phyloP scores from a whole-genome alignment of 1,139 yeast genomes.

The Nakaseomyces sp. region DNA sequence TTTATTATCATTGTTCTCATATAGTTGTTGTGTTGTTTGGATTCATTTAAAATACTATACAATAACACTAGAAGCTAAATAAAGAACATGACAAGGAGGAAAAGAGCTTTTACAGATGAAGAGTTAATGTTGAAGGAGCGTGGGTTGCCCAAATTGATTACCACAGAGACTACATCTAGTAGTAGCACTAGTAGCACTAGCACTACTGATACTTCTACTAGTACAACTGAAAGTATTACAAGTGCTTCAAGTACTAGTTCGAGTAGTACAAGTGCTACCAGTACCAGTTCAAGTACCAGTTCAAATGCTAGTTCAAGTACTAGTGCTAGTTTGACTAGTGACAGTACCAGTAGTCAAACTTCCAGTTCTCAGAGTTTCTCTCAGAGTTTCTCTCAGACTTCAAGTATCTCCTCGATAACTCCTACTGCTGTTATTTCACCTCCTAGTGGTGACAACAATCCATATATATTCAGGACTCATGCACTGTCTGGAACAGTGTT shows the following conservation, averaged over 20 bases:
- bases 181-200: background rate
- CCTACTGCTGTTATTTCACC: constrained; percentile 47
- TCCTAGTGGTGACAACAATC: constrained; percentile 53
- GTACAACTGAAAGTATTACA: background rate
- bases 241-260: too few species aligned
- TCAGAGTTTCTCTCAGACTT: too few species aligned
- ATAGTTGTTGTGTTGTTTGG: too few species aligned
- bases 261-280: background rate
- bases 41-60: background rate
- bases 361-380: constrained; percentile 19
- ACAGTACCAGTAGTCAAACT: too few species aligned
- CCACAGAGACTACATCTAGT: background rate
- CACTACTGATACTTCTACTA: background rate
- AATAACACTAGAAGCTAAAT: background rate
- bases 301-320: background rate
- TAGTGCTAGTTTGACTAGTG: too few species aligned
- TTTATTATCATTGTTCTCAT: too few species aligned
- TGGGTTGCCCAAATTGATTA: constrained; percentile 1
- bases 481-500: constrained; percentile 70
- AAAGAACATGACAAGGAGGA: constrained; percentile 1
- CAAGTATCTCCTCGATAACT: constrained; percentile 7
- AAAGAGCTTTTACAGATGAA: background rate
- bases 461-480: constrained; percentile 42
- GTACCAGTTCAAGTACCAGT: background rate
- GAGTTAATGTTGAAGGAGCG: constrained; percentile 2